A percentile compares a stretch with the other conserved stretches of the same genome.
phyloP scores from a whole-genome alignment of 331 rosid genomes.

The Quercus phellos region DNA sequence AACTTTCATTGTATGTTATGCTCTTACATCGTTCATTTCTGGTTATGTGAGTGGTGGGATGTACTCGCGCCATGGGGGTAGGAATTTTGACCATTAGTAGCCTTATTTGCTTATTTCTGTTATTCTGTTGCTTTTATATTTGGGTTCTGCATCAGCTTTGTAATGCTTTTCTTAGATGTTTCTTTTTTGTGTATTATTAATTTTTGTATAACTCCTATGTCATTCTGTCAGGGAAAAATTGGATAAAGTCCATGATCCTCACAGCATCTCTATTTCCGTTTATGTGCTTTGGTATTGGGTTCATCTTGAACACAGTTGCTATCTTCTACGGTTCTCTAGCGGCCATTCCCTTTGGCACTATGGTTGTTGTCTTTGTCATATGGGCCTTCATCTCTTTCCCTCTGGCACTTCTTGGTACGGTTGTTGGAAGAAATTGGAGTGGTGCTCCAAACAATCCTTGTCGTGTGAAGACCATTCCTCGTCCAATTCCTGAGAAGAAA shows the following conservation, averaged over 20 bases:
- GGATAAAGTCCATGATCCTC: slow-evolving; percentile 98
- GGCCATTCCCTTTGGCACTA: slow-evolving; percentile 98
- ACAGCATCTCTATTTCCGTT: slow-evolving; percentile 97
- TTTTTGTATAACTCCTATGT: neutral
- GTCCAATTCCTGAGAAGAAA: slow-evolving; percentile 99
- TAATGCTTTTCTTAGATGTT: neutral
- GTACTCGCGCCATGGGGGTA: slow-evolving; percentile 98
- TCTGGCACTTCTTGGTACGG: slow-evolving; percentile 97
- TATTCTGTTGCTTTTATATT: neutral
- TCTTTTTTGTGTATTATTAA: neutral
- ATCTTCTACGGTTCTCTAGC: slow-evolving; percentile 97
- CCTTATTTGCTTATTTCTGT: neutral
- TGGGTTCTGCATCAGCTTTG: neutral
- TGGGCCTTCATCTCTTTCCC: slow-evolving; percentile 99
- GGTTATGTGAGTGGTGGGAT: slow-evolving; percentile 99
- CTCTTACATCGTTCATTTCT: slow-evolving; percentile 95
- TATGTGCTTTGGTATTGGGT: slow-evolving; percentile 96
- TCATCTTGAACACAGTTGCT: slow-evolving; percentile 84
- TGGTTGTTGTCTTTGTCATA: slow-evolving; percentile 94
- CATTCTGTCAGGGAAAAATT: slow-evolving; percentile 67
- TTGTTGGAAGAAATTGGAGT: slow-evolving; percentile 99
- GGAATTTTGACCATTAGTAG: slow-evolving; percentile 7
- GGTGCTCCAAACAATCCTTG: slow-evolving; percentile 99
- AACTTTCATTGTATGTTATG: slow-evolving; percentile 94
- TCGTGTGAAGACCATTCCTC: slow-evolving; percentile 97